Conservation (phyloP, 2,329 filamentous ascomycete species). For the Rachicladosporium sp. region DNA sequence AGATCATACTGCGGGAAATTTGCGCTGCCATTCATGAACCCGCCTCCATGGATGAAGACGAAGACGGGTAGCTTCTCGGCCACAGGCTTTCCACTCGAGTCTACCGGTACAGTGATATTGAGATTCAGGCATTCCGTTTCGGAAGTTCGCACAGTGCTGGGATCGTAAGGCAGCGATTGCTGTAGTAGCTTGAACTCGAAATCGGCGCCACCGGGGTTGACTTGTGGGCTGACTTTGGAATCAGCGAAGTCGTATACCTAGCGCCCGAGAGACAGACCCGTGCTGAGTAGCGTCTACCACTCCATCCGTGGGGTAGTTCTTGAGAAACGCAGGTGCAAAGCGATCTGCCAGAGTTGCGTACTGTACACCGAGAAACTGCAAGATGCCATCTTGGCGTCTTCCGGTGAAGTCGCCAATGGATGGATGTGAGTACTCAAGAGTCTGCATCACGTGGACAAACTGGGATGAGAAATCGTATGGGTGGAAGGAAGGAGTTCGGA, state of each 20-base stretch:
- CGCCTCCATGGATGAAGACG: constrained; percentile 43
- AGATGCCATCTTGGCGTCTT: constrained; percentile 12
- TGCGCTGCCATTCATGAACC: constrained; percentile 36
- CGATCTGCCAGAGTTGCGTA: constrained; percentile 28
- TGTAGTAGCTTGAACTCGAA: constrained; percentile 39
- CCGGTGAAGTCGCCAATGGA: constrained; percentile 15
- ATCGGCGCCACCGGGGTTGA: constrained; percentile 29
- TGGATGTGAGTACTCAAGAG: constrained; percentile 13
- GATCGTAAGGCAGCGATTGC: constrained; percentile 29
- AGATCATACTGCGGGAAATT: constrained; percentile 43
- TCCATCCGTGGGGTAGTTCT: constrained; percentile 14
- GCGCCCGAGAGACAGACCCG: no score
- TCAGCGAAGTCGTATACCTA: no score
- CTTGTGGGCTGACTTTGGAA: constrained; percentile 21
- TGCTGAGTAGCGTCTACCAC: no score
- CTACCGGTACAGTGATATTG: constrained; percentile 36
- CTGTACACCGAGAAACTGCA: constrained; percentile 27
- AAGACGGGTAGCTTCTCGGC: constrained; percentile 33
- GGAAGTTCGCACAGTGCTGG: constrained; percentile 21
- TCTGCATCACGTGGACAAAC: no score
- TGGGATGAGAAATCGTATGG: no score
- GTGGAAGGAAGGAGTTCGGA: no score
- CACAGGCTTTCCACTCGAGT: neutral
- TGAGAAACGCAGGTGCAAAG: constrained; percentile 23
- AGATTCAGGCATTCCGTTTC: constrained; percentile 41